Evolutionary conservation across 345 rosid genomes (phyloP), one percentile per base, ranked within the genome.

Genomic region (Ceriops tagal): DNA sequence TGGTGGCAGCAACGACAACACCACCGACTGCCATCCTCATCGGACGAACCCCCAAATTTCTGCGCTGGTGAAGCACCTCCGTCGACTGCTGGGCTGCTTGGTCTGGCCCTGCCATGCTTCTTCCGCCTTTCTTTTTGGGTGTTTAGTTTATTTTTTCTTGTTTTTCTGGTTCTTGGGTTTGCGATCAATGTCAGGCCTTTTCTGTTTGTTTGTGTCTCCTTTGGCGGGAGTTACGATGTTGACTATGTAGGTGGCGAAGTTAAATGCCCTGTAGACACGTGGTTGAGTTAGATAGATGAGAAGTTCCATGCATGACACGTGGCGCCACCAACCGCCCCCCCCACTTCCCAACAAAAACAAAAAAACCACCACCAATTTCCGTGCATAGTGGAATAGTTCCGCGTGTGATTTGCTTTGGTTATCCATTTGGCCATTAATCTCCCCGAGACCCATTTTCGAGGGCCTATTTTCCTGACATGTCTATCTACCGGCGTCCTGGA

Each of bases 11-110:
- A 27, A 78, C 22, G 3, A 75, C 83, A 22, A 63, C 19, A 21
- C 90, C 92, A 11, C 75, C 81, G 0, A 83, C 26, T 11, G 83
- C 91, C 68, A 83, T 83, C 80, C 78, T 83, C 24, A 81, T 0
- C 0, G 87, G 90, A 72, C 83, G 73, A 3, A 13, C 37, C 6
- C 75, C 66, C 46, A 81, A 7, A 9, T 68, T 67, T 56, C 71
- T 59, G 1, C 75, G n/a, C 61, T 78, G 80, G 67, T 67, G 69
- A 53, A 81, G 87, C 52, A 81, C 82, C 65, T 75, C 82, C 4
- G 75, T 18, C 35, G 79, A 31, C 0, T 76, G 72, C 31, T 53
- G 68, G 6, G 82, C 82, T 59, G 74, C 79, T 68, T 78, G 80
- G 20, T 68, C 75, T 22, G 83, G 71, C 31, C 79, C 78, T 34